Percentiles rank a stretch among this genome's conserved stretches.
phyloP scores from a whole-genome alignment of 2,329 filamentous ascomycete genomes.

The Cercospora sp. region DNA sequence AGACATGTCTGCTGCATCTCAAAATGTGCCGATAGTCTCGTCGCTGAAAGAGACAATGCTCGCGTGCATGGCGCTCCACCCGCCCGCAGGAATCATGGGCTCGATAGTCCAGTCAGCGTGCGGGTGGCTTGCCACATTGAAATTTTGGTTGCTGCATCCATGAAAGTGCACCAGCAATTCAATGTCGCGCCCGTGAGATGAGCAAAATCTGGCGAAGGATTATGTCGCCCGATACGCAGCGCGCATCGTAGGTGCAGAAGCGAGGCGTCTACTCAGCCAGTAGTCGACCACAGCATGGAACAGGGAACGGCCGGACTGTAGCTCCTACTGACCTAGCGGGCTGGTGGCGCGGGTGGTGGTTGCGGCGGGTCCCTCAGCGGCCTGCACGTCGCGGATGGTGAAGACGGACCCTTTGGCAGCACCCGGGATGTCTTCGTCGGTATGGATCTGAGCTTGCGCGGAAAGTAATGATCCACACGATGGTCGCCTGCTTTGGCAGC shows the following conservation, averaged over 20 bases:
- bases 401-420: slow-evolving; percentile 3
- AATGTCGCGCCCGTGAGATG: neutral
- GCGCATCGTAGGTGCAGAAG: slow-evolving; percentile 1
- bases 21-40: neutral
- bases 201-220: neutral
- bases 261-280: slow-evolving; percentile 4
- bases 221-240: neutral
- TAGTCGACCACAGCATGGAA: neutral
- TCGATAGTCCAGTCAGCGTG: neutral
- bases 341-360: slow-evolving; percentile 8
- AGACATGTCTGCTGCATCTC: neutral
- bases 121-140: neutral
- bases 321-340: slow-evolving; percentile 4
- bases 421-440: slow-evolving; percentile 14
- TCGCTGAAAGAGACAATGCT: neutral
- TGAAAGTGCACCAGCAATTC: neutral
- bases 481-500: neutral
- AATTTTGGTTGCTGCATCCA: neutral
- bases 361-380: neutral
- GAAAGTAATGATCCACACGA: neutral
- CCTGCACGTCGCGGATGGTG: neutral
- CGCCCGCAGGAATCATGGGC: neutral
- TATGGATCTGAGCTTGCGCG: neutral
- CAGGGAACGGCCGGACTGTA: slow-evolving; percentile 1
- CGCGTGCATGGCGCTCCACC: neutral